Evolutionary conservation across 805 yeast genomes (phyloP).

Genomic region (Metschnikowia lachancei): DNA sequence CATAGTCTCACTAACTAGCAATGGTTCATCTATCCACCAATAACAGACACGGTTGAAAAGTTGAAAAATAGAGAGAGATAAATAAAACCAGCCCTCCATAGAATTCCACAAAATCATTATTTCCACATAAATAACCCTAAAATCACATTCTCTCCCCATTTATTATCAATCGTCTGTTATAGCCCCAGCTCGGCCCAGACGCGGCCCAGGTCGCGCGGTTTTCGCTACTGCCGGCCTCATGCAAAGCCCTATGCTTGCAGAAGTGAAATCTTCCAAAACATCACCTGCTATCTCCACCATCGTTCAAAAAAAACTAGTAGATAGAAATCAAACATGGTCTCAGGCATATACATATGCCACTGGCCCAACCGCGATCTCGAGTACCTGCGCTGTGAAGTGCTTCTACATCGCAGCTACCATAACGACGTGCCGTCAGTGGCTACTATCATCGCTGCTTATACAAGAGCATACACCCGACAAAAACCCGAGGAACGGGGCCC

Average conservation of each 20-base stretch:
- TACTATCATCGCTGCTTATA: constrained; percentile 26
- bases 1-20: no score
- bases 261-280: no score
- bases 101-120: no score
- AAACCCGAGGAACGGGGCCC: constrained; percentile 31
- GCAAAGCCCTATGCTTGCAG: no score
- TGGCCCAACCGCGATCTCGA: constrained; percentile 29
- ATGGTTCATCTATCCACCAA: no score
- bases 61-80: no score
- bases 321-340: constrained; percentile 27
- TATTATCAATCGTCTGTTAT: no score
- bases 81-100: no score
- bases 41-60: no score
- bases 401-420: constrained; percentile 35
- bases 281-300: not conserved
- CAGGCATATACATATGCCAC: constrained; percentile 38
- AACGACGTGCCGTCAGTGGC: constrained; percentile 29
- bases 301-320: not conserved
- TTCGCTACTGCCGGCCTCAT: not conserved
- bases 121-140: no score
- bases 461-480: constrained; percentile 22
- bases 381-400: constrained; percentile 28
- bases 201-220: not conserved
- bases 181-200: no score
- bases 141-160: no score